Base-by-base conservation (phyloP, 305 asterid species). In the Fraxinus greggii region DNA sequence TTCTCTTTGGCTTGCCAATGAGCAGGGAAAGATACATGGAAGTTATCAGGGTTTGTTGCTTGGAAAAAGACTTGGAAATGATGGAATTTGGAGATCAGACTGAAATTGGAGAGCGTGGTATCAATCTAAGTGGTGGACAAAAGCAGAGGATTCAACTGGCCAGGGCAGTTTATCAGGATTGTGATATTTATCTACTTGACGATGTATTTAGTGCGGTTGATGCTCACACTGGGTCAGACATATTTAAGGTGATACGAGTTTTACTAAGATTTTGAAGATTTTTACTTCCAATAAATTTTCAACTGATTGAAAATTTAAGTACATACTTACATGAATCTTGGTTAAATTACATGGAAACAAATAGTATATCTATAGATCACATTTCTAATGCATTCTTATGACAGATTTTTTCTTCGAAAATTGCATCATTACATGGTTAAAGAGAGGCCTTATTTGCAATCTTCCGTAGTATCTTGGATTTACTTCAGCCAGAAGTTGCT, bases 81-180 rank as follows among this genome's bases (percentile, higher is more conserved):
- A 93, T 94, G 99, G 99, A 97, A 86, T 93, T 86, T 69, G 97
- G 98, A 32, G 99, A 97, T 83, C 98, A 94, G 84, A 97, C 99
- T 5, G 99, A 97, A 91, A 97, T 97, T 21, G 99, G 99, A 36
- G 99, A 96, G 88, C 99, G 98, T 3, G 99, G 99, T 21, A 96
- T 96, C 82, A 96, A 96, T 78, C 92, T 96, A 79, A 96, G 99
- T 32, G 98, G 99, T 15, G 99, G 99, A 36, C 99, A 96, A 86
- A 96, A 96, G 86, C 99, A 96, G 88, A 79, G 98, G 26, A 89
- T 97, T 83, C 99, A 97, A 70, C 98, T 97, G 29, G 99, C 99
- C 0, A 86, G 99, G 87, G 98, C 99, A 5, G 98, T 94, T 72
- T 96, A 94, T 88, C 99, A 96, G 80, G 97, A 96, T 78, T 90